A percentile compares a stretch with the other conserved stretches of the same genome.
Evolutionary conservation across 257 asterid genomes (phyloP).

Genomic region (Petrea volubilis): DNA sequence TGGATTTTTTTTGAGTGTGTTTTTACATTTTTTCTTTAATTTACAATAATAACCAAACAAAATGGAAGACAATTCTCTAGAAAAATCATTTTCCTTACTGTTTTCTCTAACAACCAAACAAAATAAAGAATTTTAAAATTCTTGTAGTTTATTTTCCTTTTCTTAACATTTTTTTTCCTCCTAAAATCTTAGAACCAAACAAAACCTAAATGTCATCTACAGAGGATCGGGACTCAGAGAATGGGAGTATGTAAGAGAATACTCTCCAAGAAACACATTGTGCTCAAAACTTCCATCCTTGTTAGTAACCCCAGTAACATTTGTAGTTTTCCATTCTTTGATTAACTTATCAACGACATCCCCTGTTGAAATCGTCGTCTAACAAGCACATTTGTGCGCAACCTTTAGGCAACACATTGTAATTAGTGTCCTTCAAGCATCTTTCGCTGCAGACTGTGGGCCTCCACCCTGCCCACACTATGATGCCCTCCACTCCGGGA

Average conservation of each 20-base stretch:
- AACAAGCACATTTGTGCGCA: slow-evolving; percentile 41
- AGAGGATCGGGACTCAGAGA: slow-evolving; percentile 8
- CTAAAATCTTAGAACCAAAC: too few species aligned
- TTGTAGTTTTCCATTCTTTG: slow-evolving; percentile 46
- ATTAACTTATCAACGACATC: slow-evolving; percentile 54
- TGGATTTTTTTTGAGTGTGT: too few species aligned
- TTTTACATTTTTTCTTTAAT: too few species aligned
- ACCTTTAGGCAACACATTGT: not conserved
- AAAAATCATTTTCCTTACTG: too few species aligned
- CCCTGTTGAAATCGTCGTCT: slow-evolving; percentile 45
- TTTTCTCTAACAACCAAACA: too few species aligned
- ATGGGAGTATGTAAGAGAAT: slow-evolving; percentile 32
- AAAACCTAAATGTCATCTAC: not conserved
- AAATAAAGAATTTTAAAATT: too few species aligned
- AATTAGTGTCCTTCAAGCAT: slow-evolving; percentile 28
- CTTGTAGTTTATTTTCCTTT: too few species aligned
- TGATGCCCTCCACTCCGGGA: slow-evolving; percentile 60
- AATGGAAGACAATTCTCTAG: too few species aligned
- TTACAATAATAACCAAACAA: too few species aligned
- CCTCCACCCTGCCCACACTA: slow-evolving; percentile 63
- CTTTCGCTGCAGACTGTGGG: slow-evolving; percentile 37
- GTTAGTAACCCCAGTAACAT: slow-evolving; percentile 35
- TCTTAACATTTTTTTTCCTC: too few species aligned
- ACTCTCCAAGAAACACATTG: slow-evolving; percentile 45
- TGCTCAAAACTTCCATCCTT: slow-evolving; percentile 28